These are phyloP conservation scores for Stagonosporopsis rhizophila DNA, from an alignment of 2,329 filamentous ascomycete species.

Conservation along the genomic window DNA sequence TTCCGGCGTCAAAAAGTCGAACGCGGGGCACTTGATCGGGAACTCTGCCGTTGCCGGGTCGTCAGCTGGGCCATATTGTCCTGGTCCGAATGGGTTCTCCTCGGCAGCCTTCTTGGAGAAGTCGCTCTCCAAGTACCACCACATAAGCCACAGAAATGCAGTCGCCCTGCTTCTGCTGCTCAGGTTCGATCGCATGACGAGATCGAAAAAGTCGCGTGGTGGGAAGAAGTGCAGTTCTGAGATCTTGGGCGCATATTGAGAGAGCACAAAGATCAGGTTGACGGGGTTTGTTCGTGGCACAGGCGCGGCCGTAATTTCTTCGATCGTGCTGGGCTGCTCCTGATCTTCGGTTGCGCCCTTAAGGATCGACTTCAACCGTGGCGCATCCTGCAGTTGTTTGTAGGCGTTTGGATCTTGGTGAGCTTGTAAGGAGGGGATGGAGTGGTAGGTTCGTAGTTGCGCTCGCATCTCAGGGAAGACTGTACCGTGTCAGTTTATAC, in stretches of 20 bases:
- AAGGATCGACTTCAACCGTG: constrained; percentile 92
- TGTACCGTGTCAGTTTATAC: constrained; percentile 50
- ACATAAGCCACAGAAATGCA: constrained; percentile 97
- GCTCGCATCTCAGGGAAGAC: constrained; percentile 99
- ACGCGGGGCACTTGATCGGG: constrained; percentile 67
- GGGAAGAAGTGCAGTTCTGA: constrained; percentile 91
- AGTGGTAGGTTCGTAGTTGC: constrained; percentile 95
- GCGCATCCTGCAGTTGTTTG: constrained; percentile 97
- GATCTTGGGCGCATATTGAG: constrained; percentile 86
- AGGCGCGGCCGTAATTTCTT: constrained; percentile 74
- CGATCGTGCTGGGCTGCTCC: constrained; percentile 81
- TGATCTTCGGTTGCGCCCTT: constrained; percentile 95
- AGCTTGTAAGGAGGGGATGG: constrained; percentile 94
- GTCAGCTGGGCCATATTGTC: constrained; percentile 48
- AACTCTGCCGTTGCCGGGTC: constrained; percentile 51
- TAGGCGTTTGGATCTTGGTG: constrained; percentile 95
- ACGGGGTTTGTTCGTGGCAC: constrained; percentile 93
- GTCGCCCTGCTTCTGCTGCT: constrained; percentile 82
- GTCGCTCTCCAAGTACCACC: constrained; percentile 97
- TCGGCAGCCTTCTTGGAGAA: constrained; percentile 87
- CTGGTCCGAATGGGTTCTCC: constrained; percentile 85
- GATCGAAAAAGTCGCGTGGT: constrained; percentile 89
- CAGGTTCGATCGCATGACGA: constrained; percentile 88
- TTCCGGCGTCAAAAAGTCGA: constrained; percentile 70
- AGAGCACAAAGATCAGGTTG: constrained; percentile 94